Conservation (phyloP, 164 flowering plant species). For the Brasenia schreberi region DNA sequence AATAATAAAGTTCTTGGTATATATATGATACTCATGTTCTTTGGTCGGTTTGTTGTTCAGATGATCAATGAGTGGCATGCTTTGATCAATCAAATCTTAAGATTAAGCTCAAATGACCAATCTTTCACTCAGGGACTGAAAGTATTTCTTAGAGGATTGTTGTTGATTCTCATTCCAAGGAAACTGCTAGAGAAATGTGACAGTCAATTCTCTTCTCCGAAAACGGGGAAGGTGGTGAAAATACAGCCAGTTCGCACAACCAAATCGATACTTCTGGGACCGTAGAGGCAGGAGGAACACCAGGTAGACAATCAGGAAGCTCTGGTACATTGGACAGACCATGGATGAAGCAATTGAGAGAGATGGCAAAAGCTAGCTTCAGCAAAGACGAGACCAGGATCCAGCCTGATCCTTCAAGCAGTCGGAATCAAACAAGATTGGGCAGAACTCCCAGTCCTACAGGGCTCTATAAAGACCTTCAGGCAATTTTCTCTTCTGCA, state of each 20-base stretch:
- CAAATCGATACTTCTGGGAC: conserved; percentile 16
- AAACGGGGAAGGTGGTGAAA: conserved; percentile 12
- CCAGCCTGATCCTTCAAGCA: conserved; percentile 51
- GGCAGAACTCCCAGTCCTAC: conserved; percentile 67
- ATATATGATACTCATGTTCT: conserved; percentile 49
- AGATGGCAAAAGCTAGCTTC: conserved; percentile 76
- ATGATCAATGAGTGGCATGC: conserved; percentile 60
- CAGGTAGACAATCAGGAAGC: conserved; percentile 26
- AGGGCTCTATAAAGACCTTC: conserved; percentile 57
- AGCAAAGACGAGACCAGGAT: conserved; percentile 29
- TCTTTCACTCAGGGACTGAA: conserved; percentile 45
- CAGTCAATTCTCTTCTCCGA: conserved; percentile 15
- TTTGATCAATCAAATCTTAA: conserved; percentile 34
- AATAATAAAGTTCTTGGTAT: conserved; percentile 40
- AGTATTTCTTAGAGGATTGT: conserved; percentile 36
- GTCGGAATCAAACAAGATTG: conserved; percentile 28
- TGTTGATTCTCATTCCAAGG: conserved; percentile 37
- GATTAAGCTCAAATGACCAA: conserved; percentile 24
- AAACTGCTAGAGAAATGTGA: conserved; percentile 25
- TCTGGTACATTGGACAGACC: conserved; percentile 47
- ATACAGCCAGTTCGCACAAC: conserved; percentile 1
- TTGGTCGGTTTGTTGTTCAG: conserved; percentile 39
- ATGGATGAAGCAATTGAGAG: conserved; percentile 73
- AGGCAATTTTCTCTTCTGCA: conserved; percentile 63
- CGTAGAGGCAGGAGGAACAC: conserved; percentile 15